Evolutionary conservation across 2,329 filamentous ascomycete species (phyloP).

Genomic region (Botryotinia globosa): DNA sequence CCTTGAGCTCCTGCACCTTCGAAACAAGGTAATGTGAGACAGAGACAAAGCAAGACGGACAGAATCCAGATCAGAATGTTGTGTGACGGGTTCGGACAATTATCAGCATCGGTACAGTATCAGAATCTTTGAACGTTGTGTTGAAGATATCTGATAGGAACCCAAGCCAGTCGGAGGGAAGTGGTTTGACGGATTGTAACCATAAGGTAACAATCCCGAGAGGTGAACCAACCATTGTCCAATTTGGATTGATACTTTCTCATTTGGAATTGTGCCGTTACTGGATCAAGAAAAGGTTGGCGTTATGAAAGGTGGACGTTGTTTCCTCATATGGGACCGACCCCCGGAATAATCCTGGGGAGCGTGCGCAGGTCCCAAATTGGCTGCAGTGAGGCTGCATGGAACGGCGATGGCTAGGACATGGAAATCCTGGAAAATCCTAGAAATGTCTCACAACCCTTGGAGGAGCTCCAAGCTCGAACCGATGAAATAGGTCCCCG

Average conservation of each 20-base stretch:
- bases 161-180: slow-evolving; percentile 14
- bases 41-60: background rate
- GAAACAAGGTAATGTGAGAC: background rate
- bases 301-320: background rate
- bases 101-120: slow-evolving; percentile 14
- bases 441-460: slow-evolving; percentile 12
- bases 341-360: slow-evolving; percentile 6
- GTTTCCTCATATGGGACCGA: background rate
- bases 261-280: slow-evolving; percentile 7
- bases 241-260: background rate
- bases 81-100: slow-evolving; percentile 17
- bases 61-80: background rate
- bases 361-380: slow-evolving; percentile 20
- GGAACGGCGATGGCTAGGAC: slow-evolving; percentile 12
- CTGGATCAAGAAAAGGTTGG: background rate
- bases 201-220: background rate
- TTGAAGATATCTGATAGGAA: slow-evolving; percentile 15
- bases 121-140: slow-evolving; percentile 1
- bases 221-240: slow-evolving; percentile 3
- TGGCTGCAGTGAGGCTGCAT: slow-evolving; percentile 20
- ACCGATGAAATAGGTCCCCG: background rate
- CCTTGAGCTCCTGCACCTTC: background rate
- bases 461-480: background rate
- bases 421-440: slow-evolving; percentile 3
- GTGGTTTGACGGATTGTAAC: slow-evolving; percentile 2